These are phyloP conservation scores for Henningerozyma blattae DNA, from an alignment of 805 yeast species.

Conservation along the genomic window DNA sequence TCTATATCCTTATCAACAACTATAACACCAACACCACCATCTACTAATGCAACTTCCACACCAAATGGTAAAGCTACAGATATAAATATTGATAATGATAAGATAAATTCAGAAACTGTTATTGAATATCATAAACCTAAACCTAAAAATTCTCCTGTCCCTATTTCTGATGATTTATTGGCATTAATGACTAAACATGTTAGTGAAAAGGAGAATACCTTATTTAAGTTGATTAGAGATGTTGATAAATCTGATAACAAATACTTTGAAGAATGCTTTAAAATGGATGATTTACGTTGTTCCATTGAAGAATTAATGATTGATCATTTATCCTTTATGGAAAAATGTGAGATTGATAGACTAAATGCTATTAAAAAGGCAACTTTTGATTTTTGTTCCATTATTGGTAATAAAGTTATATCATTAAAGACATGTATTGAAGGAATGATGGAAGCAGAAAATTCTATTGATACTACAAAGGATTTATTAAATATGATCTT, in stretches of 20 bases:
- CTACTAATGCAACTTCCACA: too few species aligned
- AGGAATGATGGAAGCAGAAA: conserved; percentile 51
- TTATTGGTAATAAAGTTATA: conserved; percentile 48
- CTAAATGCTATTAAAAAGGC: conserved; percentile 66
- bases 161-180: not conserved
- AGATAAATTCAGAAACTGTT: not conserved
- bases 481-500: conserved; percentile 59
- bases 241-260: conserved; percentile 44
- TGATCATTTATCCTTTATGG: conserved; percentile 68
- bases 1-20: too few species aligned
- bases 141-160: not conserved
- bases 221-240: conserved; percentile 42
- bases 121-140: not conserved
- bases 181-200: conserved; percentile 1
- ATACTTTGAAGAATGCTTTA: conserved; percentile 42
- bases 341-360: conserved; percentile 71
- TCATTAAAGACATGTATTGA: conserved; percentile 48
- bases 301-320: conserved; percentile 60
- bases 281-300: conserved; percentile 56
- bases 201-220: conserved; percentile 30
- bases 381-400: conserved; percentile 56
- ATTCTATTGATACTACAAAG: conserved; percentile 54
- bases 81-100: conserved; percentile 1
- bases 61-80: not conserved
- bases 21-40: too few species aligned